phyloP scores from a whole-genome alignment of 495 filamentous ascomycete species.

The Neurospora discreta region DNA sequence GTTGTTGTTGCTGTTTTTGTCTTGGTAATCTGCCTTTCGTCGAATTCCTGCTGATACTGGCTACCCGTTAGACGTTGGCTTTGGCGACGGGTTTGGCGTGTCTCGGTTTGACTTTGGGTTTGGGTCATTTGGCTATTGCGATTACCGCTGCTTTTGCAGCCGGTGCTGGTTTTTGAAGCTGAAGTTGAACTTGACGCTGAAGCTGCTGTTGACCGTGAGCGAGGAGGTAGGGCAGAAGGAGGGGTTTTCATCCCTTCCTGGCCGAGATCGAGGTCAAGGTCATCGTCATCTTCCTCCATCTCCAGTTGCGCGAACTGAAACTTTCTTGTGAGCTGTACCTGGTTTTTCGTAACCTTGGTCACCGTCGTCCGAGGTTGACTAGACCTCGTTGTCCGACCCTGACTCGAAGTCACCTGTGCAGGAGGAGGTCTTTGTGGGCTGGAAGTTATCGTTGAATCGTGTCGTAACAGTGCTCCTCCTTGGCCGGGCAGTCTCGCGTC shows the following conservation, averaged over 20 bases:
- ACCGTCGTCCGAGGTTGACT: background rate
- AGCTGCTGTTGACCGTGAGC: background rate
- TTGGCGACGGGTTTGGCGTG: background rate
- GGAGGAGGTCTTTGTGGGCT: background rate
- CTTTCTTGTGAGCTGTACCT: background rate
- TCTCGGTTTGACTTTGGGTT: background rate
- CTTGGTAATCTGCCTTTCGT: background rate
- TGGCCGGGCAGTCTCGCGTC: background rate
- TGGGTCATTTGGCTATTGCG: background rate
- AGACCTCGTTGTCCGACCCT: background rate
- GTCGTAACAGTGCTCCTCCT: background rate
- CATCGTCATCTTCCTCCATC: background rate
- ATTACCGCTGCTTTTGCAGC: background rate
- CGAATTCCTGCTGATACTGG: background rate
- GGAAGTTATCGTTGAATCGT: background rate
- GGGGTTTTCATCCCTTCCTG: background rate
- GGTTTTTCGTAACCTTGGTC: background rate
- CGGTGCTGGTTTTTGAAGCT: background rate
- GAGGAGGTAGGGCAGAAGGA: background rate
- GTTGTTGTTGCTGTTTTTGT: background rate
- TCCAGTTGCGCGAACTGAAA: background rate
- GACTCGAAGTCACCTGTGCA: background rate
- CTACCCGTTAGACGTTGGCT: conserved; percentile 2
- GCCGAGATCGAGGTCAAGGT: background rate
- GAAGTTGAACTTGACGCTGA: background rate